Evolutionary conservation across 768 basidiomycete genomes (phyloP).

Genomic region (Pisolithus albus): DNA sequence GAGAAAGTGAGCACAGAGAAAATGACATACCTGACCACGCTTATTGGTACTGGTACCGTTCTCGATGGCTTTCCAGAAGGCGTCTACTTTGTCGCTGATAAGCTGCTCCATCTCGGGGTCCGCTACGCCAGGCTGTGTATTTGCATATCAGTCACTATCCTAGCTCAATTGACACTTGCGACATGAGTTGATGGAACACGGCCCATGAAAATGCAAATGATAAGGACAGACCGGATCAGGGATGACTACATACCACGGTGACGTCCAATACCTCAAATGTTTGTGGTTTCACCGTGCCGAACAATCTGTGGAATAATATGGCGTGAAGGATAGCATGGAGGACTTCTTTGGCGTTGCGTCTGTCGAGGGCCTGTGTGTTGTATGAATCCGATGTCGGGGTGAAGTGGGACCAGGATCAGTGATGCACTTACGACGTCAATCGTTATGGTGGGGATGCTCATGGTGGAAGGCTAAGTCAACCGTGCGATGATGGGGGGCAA

Average conservation of each 20-base stretch:
- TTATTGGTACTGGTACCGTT: conserved; percentile 46
- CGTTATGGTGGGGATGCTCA: background rate
- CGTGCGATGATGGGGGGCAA: too few relatives aligned
- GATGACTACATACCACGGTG: conserved; percentile 57
- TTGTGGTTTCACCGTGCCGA: conserved; percentile 71
- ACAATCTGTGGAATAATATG: conserved; percentile 76
- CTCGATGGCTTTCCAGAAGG: conserved; percentile 75
- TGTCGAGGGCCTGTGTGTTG: conserved; percentile 54
- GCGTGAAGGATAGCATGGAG: conserved; percentile 73
- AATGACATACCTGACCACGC: conserved; percentile 53
- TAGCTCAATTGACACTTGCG: background rate
- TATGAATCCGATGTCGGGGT: background rate
- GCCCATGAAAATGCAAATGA: background rate
- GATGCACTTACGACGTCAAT: background rate
- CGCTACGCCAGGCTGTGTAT: conserved; percentile 62
- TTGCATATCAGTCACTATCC: background rate
- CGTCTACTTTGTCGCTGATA: conserved; percentile 68
- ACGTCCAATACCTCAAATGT: conserved; percentile 78
- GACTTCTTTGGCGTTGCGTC: conserved; percentile 65
- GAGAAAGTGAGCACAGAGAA: background rate
- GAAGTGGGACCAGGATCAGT: background rate
- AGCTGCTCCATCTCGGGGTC: conserved; percentile 67
- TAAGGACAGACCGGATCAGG: background rate
- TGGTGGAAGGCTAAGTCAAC: background rate
- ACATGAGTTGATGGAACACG: background rate